A percentile compares a stretch with the other conserved stretches of the same genome.
Evolutionary conservation across 1,139 yeast genomes (phyloP).

Genomic region (Blastobotrys petasosporus): DNA sequence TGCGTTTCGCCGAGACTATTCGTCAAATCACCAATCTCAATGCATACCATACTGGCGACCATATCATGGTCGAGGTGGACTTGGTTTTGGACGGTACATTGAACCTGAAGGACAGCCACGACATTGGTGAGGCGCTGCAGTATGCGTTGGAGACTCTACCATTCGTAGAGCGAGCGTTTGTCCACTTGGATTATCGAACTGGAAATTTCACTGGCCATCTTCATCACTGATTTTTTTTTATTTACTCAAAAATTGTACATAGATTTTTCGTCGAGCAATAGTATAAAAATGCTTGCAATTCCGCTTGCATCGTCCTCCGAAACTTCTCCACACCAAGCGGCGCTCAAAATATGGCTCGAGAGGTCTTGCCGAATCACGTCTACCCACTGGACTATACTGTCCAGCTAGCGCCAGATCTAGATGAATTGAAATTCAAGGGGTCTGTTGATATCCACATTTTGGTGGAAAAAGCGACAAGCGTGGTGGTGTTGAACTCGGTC

Average conservation of each 20-base stretch:
- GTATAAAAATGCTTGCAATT: not conserved
- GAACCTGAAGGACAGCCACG: constrained; percentile 64
- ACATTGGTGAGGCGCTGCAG: constrained; percentile 74
- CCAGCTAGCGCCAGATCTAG: constrained; percentile 65
- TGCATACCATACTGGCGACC: constrained; percentile 76
- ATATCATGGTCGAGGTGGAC: constrained; percentile 71
- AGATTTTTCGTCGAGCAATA: not conserved
- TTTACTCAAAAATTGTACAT: no score
- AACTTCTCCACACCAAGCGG: not conserved
- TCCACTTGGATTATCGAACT: constrained; percentile 60
- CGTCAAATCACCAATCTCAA: constrained; percentile 59
- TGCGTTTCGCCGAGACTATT: constrained; percentile 64
- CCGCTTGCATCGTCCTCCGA: not conserved
- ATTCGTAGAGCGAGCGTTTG: constrained; percentile 73
- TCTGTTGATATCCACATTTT: constrained; percentile 56
- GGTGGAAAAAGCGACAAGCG: constrained; percentile 49
- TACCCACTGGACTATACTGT: constrained; percentile 66
- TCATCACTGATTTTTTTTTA: constrained; percentile 16
- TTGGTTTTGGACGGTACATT: constrained; percentile 52
- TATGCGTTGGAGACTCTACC: constrained; percentile 75
- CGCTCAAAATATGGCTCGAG: constrained; percentile 33
- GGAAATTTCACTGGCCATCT: constrained; percentile 38
- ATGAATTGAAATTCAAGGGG: constrained; percentile 65
- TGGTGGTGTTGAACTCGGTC: constrained; percentile 51
- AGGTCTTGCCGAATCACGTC: constrained; percentile 65